Conservation (phyloP, 768 basidiomycete species). For the Podaxis carcinomalis region DNA sequence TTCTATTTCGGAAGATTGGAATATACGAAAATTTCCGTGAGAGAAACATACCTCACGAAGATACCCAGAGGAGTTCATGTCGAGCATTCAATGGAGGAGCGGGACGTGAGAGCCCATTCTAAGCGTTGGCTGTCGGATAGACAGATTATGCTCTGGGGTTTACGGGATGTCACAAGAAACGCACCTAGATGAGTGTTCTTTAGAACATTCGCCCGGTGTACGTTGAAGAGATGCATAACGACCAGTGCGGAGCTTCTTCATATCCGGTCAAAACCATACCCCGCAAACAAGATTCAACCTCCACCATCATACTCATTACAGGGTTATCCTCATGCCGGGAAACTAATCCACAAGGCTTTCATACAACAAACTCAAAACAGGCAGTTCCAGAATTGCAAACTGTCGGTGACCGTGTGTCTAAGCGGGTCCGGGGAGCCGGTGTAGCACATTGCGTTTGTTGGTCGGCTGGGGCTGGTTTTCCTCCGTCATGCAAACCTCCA, state of each 20-base stretch:
- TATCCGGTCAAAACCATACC: neutral
- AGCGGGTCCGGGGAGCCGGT: neutral
- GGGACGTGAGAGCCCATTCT: no score
- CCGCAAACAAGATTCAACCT: neutral
- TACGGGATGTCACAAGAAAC: neutral
- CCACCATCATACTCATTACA: neutral
- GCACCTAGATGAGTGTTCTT: neutral
- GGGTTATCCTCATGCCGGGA: neutral
- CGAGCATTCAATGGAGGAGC: no score
- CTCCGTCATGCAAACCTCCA: neutral
- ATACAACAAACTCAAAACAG: neutral
- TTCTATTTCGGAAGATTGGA: no score
- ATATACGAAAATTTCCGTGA: no score
- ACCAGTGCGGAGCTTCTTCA: neutral
- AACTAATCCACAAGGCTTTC: neutral
- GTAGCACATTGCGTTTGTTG: neutral
- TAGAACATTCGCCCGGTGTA: neutral
- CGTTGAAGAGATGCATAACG: neutral
- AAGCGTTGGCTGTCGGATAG: no score
- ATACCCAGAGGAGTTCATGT: no score
- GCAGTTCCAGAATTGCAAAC: neutral
- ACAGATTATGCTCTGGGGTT: no score
- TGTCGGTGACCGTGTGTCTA: neutral
- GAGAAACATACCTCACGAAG: no score
- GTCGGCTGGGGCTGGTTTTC: neutral